Base-by-base conservation (phyloP, 164 flowering plant species). In the Vitis cinerea region DNA sequence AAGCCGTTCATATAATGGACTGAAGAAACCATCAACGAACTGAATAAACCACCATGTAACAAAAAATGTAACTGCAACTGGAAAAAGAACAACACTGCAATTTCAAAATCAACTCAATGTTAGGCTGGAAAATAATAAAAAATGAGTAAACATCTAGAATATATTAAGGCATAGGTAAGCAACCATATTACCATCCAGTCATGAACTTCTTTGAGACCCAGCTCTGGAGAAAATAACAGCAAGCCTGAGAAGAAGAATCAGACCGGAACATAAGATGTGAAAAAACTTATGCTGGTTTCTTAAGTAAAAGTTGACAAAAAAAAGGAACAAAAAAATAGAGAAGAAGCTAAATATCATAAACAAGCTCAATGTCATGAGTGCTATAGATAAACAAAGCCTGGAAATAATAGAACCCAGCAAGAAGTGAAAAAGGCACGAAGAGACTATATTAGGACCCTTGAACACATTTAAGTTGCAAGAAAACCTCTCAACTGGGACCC, bases 151-250 rank as follows among this genome's bases (percentile, higher is more conserved):
- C 50, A 3, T 1, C 1, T 7, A 17, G 48, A 63, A 69, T 37
- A 37, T 2, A 37, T 3, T 37, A 37, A 37, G 44, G 44, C 44
- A 63, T 10, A 64, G 31, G 1, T 47, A 61, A 75, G 69, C 57
- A n/a, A n/a, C n/a, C n/a, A 72, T 53, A 23, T 78, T 84, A 92
- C 97, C 94, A 90, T 85, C 97, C 97, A 75, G 97, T 92, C 97
- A 92, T 90, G 70, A 92, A 92, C 85, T 92, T 92, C 77, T 86
- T 92, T 10, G 97, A 87, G 59, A 88, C 77, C 96, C 96, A 90
- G 71, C 94, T 90, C 57, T 92, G 95, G 54, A 90, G 87, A 67
- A 92, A 88, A 78, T 57, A 85, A 78, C 78, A 90, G 82, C 92
- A 92, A 63, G 97, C 97, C 97, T 92, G 90, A 57, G 65, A 29